Percentiles rank a stretch among this genome's conserved stretches.
Evolutionary conservation across 2,329 filamentous ascomycete genomes (phyloP).

Genomic region (Blastomyces emzantsi): DNA sequence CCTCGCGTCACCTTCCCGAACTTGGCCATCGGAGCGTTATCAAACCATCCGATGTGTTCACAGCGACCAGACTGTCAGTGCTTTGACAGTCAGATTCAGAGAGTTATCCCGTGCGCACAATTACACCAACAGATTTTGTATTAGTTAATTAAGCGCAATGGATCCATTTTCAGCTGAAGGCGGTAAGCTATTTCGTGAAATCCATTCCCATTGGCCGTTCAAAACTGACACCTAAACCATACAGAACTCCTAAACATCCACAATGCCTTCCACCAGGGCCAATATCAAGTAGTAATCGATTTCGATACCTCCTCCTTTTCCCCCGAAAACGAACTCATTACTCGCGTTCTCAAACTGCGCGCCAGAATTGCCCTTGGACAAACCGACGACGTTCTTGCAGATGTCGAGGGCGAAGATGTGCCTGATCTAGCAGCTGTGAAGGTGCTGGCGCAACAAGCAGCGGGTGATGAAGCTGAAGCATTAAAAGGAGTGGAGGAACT

Average conservation of each 20-base stretch:
- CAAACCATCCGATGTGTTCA: neutral
- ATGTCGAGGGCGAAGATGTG: slow-evolving; percentile 54
- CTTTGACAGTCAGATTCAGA: neutral
- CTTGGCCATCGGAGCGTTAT: neutral
- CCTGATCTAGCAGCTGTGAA: slow-evolving; percentile 69
- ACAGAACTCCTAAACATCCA: slow-evolving; percentile 59
- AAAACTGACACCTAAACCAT: slow-evolving; percentile 17
- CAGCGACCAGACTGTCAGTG: neutral
- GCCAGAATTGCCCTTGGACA: slow-evolving; percentile 76
- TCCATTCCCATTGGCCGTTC: slow-evolving; percentile 9
- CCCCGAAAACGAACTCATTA: slow-evolving; percentile 64
- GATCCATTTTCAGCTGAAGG: slow-evolving; percentile 58
- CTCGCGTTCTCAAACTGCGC: slow-evolving; percentile 69
- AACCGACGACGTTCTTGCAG: slow-evolving; percentile 60
- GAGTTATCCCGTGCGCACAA: neutral
- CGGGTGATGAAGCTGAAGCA: slow-evolving; percentile 55
- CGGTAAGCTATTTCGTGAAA: slow-evolving; percentile 34
- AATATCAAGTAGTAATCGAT: slow-evolving; percentile 78
- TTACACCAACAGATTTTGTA: neutral
- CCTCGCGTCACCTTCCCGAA: neutral
- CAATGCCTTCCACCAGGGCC: slow-evolving; percentile 62
- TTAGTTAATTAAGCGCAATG: slow-evolving; percentile 31
- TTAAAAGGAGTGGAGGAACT: slow-evolving; percentile 58
- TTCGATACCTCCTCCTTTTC: slow-evolving; percentile 76
- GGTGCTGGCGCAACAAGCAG: slow-evolving; percentile 59